A percentile compares a stretch with the other conserved stretches of the same genome.
These are phyloP conservation scores for Cryphonectria parasitica DNA, from an alignment of 2,329 filamentous ascomycete species.

Conservation along the genomic window DNA sequence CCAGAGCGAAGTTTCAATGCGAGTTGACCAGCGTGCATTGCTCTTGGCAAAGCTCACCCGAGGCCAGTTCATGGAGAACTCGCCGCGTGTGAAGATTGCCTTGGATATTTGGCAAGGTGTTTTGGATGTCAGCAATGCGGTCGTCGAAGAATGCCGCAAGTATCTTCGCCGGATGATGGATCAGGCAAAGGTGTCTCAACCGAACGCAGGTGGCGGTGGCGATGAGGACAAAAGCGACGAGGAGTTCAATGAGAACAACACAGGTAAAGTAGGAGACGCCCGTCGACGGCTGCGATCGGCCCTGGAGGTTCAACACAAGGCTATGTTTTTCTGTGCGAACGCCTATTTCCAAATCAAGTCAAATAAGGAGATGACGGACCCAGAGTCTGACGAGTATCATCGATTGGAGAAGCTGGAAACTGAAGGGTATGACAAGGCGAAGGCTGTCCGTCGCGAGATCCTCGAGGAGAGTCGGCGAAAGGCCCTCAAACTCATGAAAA, in stretches of 20 bases:
- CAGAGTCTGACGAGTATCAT: constrained; percentile 69
- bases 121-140: constrained; percentile 49
- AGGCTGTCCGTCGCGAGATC: constrained; percentile 76
- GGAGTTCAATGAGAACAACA: constrained; percentile 37
- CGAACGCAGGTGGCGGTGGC: constrained; percentile 31
- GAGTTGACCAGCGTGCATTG: constrained; percentile 69
- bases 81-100: constrained; percentile 68
- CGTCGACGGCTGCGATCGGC: constrained; percentile 71
- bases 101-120: constrained; percentile 70
- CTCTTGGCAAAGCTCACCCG: constrained; percentile 66
- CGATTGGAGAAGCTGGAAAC: constrained; percentile 71
- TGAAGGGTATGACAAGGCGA: constrained; percentile 77
- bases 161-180: constrained; percentile 59
- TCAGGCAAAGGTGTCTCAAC: constrained; percentile 38
- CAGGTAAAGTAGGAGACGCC: constrained; percentile 56
- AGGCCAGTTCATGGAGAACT: constrained; percentile 81
- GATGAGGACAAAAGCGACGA: constrained; percentile 43
- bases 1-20: constrained; percentile 70
- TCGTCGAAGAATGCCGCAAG: constrained; percentile 67
- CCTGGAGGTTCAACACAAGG: constrained; percentile 80
- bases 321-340: constrained; percentile 83
- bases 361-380: constrained; percentile 64
- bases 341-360: constrained; percentile 83
- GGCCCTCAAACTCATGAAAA: constrained; percentile 66
- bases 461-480: constrained; percentile 62